These are phyloP conservation scores for Tylopilus intermedius DNA, from an alignment of 768 basidiomycete species.

Conservation along the genomic window DNA sequence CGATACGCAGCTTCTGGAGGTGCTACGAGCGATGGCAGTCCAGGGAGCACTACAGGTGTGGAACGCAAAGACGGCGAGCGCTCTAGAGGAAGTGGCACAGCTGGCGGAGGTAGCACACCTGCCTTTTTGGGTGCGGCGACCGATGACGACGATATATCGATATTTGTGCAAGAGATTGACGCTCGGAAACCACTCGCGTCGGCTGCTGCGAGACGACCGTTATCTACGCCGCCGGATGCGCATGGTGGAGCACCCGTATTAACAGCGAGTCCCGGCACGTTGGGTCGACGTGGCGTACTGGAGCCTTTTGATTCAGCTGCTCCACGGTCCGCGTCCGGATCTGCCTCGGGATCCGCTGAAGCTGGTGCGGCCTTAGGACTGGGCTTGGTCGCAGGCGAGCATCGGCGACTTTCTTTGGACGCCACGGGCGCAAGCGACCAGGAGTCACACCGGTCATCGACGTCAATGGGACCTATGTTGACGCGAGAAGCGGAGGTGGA, in stretches of 20 bases:
- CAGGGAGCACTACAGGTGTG: slow-evolving; percentile 12
- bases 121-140: slow-evolving; percentile 46
- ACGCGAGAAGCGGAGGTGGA: slow-evolving; percentile 66
- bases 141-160: slow-evolving; percentile 75
- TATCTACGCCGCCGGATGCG: neutral
- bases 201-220: slow-evolving; percentile 14
- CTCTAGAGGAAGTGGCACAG: slow-evolving; percentile 18
- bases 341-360: slow-evolving; percentile 1
- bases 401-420: slow-evolving; percentile 16
- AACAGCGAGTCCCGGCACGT: slow-evolving; percentile 7
- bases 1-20: slow-evolving; percentile 48
- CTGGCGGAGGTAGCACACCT: slow-evolving; percentile 20
- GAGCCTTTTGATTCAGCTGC: neutral
- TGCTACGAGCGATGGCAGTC: slow-evolving; percentile 35
- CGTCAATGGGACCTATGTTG: slow-evolving; percentile 47
- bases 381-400: slow-evolving; percentile 15
- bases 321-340: slow-evolving; percentile 4
- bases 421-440: slow-evolving; percentile 17
- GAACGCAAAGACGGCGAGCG: slow-evolving; percentile 23
- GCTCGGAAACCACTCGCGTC: slow-evolving; percentile 54
- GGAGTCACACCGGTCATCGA: slow-evolving; percentile 22
- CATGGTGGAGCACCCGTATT: neutral
- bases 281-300: neutral
- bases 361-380: slow-evolving; percentile 7
- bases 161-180: slow-evolving; percentile 75